These are phyloP conservation scores for Teratosphaeriaceae sp. DNA, from an alignment of 2,329 filamentous ascomycete genomes.

Conservation along the genomic window DNA sequence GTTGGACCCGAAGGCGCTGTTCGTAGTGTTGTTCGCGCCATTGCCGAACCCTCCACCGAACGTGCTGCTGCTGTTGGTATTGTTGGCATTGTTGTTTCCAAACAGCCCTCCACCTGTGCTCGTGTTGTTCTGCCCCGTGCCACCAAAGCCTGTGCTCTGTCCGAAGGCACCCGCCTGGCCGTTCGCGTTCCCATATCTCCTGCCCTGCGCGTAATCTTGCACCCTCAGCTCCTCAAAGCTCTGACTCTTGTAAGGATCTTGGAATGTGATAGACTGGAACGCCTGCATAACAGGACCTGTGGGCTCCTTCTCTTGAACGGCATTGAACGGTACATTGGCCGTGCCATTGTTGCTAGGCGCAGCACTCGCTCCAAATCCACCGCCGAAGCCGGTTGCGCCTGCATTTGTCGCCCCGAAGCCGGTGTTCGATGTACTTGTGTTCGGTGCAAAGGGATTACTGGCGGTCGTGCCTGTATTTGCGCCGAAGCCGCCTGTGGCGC, in stretches of 20 bases:
- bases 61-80: conserved; percentile 25
- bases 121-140: conserved; percentile 30
- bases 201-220: conserved; percentile 82
- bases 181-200: conserved; percentile 73
- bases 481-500: conserved; percentile 38
- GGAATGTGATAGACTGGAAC: conserved; percentile 75
- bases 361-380: conserved; percentile 31
- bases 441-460: conserved; percentile 31
- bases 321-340: conserved; percentile 56
- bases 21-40: conserved; percentile 10
- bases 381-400: conserved; percentile 16
- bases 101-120: conserved; percentile 19
- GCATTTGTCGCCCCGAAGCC: conserved; percentile 34
- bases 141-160: conserved; percentile 48
- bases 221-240: conserved; percentile 65
- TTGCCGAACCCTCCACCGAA: conserved; percentile 21
- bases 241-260: conserved; percentile 78
- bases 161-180: conserved; percentile 81
- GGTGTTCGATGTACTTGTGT: conserved; percentile 24
- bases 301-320: conserved; percentile 67
- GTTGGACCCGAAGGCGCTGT: conserved; percentile 9
- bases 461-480: conserved; percentile 30
- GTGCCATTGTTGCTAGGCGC: conserved; percentile 59
- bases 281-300: conserved; percentile 48
- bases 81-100: conserved; percentile 32